Conservation (phyloP, 2,329 filamentous ascomycete species). For the Rhinocladiella similis region DNA sequence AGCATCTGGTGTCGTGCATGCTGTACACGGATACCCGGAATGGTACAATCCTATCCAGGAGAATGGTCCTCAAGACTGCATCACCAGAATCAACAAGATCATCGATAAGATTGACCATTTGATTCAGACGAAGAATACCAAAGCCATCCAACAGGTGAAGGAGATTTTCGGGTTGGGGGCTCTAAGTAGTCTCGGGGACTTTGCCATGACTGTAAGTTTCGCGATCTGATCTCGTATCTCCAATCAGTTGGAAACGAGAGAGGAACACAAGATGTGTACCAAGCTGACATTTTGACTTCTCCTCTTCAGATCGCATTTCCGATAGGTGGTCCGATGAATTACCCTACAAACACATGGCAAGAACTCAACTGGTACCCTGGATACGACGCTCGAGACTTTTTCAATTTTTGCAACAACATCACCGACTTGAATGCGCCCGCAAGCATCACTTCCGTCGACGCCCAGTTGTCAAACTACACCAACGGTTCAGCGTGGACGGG, state of each 20-base stretch:
- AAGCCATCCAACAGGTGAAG: constrained; percentile 48
- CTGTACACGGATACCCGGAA: constrained; percentile 46
- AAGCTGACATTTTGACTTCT: neutral
- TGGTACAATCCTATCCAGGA: constrained; percentile 55
- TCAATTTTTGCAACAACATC: constrained; percentile 54
- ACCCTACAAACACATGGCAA: constrained; percentile 55
- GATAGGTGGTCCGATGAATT: constrained; percentile 49
- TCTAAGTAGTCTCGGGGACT: constrained; percentile 40
- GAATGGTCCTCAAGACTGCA: constrained; percentile 51
- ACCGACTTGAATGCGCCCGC: constrained; percentile 48
- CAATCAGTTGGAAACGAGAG: no score
- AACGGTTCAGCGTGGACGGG: constrained; percentile 52
- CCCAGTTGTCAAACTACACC: constrained; percentile 50
- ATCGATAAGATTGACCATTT: constrained; percentile 53
- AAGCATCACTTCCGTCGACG: constrained; percentile 48
- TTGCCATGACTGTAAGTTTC: constrained; percentile 26
- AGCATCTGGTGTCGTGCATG: constrained; percentile 46
- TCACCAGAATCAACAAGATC: constrained; percentile 51
- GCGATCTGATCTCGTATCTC: neutral
- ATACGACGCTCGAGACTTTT: constrained; percentile 50
- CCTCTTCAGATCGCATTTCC: constrained; percentile 45
- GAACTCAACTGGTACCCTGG: constrained; percentile 52
- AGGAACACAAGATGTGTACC: no score
- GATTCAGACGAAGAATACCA: constrained; percentile 42
- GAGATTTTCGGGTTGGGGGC: constrained; percentile 49